phyloP scores from a whole-genome alignment of 139 green algal genomes.

The Deuterostichococcus epilithicus region DNA sequence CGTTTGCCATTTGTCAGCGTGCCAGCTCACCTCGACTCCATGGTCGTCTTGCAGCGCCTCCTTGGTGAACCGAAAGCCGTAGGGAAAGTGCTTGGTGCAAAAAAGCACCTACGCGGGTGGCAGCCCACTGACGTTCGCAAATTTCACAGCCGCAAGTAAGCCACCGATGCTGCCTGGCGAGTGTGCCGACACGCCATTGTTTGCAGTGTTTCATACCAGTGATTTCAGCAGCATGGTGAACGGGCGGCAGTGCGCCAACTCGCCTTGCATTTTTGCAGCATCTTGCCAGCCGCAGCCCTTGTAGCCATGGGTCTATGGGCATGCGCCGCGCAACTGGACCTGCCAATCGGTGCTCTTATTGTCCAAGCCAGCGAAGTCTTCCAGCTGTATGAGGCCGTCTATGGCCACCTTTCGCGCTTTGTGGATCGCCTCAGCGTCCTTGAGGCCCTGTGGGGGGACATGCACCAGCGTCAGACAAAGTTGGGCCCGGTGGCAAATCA shows the following conservation, averaged over 20 bases:
- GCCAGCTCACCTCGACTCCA: conserved; percentile 7
- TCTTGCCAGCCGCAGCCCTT: neutral
- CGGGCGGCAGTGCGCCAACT: no score
- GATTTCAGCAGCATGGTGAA: no score
- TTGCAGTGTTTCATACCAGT: neutral
- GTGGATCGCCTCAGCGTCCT: conserved; percentile 24
- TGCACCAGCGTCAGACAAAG: no score
- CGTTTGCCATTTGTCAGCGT: neutral
- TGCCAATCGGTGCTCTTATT: conserved; percentile 15
- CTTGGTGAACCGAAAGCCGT: conserved; percentile 30
- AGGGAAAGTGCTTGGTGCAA: conserved; percentile 36
- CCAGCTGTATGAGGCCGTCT: conserved; percentile 32
- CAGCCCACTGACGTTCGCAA: neutral
- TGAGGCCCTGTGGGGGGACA: conserved; percentile 27
- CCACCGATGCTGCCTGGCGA: neutral
- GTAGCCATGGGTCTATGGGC: neutral
- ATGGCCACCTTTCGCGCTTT: conserved; percentile 21
- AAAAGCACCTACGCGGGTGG: conserved; percentile 30
- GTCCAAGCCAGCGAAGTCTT: conserved; percentile 26
- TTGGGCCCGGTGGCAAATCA: neutral
- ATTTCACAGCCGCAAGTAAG: neutral
- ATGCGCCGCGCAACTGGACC: conserved; percentile 16
- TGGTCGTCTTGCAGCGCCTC: conserved; percentile 23
- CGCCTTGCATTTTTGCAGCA: neutral
- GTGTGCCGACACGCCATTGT: neutral